Base-by-base conservation (phyloP, 2,329 filamentous ascomycete genomes). In the Hypocrella siamensis region DNA sequence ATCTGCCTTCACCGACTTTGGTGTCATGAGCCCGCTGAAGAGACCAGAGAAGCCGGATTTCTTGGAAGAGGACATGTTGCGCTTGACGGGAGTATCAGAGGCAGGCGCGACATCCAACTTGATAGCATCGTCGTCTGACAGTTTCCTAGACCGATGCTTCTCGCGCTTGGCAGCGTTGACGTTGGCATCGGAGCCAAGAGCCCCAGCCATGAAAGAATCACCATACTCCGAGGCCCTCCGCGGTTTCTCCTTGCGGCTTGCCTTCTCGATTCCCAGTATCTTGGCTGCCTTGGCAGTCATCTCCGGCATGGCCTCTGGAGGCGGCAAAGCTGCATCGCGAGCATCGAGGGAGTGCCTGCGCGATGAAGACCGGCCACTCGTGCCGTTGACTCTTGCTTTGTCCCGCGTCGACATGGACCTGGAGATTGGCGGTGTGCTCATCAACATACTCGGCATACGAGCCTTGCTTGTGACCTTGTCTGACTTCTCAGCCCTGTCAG, bases 211-310 rank as follows among this genome's bases (percentile, higher is more conserved):
- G 25, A 63, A 51, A 28, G 65, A 54, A 26, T 71, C 66, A 17
- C 68, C 63, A 6, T 70, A 61, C 10, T 60, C 58, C 9, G 51
- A 50, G 6, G 37, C 25, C 40, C 61, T 72, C 34, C 67, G 65
- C 19, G 48, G 42, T 49, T 68, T 59, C 32, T 53, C 58, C 39
- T 52, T 58, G 39, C 52, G 54, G 27, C 46, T 47, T 11, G 54
- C 50, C 32, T 54, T 57, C 26, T 61, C 61, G 17, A 69, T 42
- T 59, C 85, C 72, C 3, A 90, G 72, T 32, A 88, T 56, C 53
- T 76, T 85, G 19, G 82, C 81, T 18, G 82, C 83, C 53, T 92
- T 93, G 28, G 73, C 67, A 6, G 76, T 67, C 47, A 83, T 67
- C 31, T 71, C 68, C 3, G 65, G 65, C 26, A 64, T 58, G 19